These are phyloP conservation scores for Phytophthora lateralis DNA, from an alignment of 352 stramenopile genomes.

Conservation along the genomic window DNA sequence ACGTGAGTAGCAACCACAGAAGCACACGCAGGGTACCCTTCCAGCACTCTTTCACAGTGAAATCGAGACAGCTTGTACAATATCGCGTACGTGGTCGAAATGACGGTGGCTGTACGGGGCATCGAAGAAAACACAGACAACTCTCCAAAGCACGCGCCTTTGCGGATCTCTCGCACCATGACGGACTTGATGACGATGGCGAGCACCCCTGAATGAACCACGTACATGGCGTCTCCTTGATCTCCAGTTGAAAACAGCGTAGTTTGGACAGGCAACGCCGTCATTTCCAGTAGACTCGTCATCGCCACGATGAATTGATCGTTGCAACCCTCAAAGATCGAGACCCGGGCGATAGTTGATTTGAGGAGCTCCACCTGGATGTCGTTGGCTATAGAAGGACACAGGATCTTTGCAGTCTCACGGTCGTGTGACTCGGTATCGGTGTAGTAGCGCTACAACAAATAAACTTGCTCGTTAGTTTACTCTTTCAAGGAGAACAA, in stretches of 20 bases:
- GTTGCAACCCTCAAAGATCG: conserved; percentile 62
- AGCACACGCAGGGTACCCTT: conserved; percentile 58
- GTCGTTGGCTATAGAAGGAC: conserved; percentile 72
- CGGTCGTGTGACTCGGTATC: conserved; percentile 75
- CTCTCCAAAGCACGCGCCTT: conserved; percentile 74
- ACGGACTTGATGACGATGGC: conserved; percentile 58
- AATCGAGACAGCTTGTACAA: conserved; percentile 72
- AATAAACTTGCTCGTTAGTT: background rate
- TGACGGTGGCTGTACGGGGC: conserved; percentile 55
- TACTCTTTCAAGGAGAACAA: background rate
- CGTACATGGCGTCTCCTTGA: conserved; percentile 75
- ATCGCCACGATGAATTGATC: conserved; percentile 64
- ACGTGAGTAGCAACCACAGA: conserved; percentile 35
- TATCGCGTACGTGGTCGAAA: conserved; percentile 68
- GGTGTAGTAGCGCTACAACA: conserved; percentile 61
- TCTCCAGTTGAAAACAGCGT: conserved; percentile 64
- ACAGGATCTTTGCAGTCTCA: conserved; percentile 73
- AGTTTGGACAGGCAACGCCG: conserved; percentile 60
- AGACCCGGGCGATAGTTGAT: conserved; percentile 49
- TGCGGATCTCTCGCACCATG: conserved; percentile 74
- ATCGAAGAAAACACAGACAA: conserved; percentile 70
- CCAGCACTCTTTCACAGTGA: conserved; percentile 56
- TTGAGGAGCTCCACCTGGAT: conserved; percentile 77
- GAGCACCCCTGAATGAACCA: conserved; percentile 75
- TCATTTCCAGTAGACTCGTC: conserved; percentile 68